Base-by-base conservation (phyloP, 2,329 filamentous ascomycete genomes). In the Fonsecaea monophora region DNA sequence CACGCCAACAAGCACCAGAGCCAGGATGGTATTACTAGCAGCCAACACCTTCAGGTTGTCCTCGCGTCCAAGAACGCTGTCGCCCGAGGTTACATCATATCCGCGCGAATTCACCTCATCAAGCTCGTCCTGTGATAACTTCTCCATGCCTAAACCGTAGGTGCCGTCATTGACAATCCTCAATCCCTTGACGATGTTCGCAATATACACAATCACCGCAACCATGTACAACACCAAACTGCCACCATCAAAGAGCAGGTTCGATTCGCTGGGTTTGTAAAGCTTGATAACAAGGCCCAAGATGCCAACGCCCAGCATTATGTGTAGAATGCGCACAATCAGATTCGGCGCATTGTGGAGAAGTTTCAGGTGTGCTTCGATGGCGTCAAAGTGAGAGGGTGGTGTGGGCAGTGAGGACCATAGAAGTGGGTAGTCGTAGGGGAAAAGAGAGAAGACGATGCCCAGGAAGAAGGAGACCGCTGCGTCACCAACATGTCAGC, bases 381-480 rank as follows among this genome's bases (percentile, higher is more conserved):
- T 89, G 76, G 94, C 89, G 78, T 90, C 86, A 77, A 92, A 94
- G 86, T 94, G 96, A 53, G 85, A 74, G n/a, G 75, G 60, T 4
- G 79, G 76, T 5, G 80, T 81, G 0, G 78, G 75, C 8, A 73
- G 71, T 4, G 78, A 77, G 30, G 80, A 81, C 81, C 81, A 82
- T 5, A 82, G 79, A 60, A 82, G 79, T 13, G 81, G 81, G 72
- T 82, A 82, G 76, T 82, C 95, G 84, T 98, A 99, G 68, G 95
- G 94, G 81, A 98, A 96, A 70, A 90, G 89, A 74, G 93, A 93
- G 86, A 98, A 99, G 80, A 99, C 90, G 79, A 98, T 93, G 74
- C 95, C 95, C 71, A 99, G 90, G 87, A 98, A 97, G 87, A 99
- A 99, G 80, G 92, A 97, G 72, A 91, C 93, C 71, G 91, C 91